A percentile compares a stretch with the other conserved stretches of the same genome.
Conservation (phyloP, 345 rosid species). For the Sisymbrium altissimum region DNA sequence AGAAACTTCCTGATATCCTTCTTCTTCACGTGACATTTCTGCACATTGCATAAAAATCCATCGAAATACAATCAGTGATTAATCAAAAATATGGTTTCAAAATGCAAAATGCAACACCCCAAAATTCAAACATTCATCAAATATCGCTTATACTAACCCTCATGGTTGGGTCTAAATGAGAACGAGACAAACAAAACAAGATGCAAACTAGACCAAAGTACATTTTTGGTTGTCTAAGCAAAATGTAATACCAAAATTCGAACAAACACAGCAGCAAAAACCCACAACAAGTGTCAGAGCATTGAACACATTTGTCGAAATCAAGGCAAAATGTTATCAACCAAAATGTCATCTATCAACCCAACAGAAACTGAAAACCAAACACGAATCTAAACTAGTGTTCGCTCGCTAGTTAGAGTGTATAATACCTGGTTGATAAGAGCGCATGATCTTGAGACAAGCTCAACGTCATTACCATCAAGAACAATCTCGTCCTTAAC, state of each 20-base stretch:
- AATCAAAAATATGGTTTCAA: background rate
- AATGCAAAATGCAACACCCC: background rate
- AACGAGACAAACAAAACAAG: background rate
- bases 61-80: background rate
- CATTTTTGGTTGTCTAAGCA: no score
- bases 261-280: background rate
- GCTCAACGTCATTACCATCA: constrained; percentile 63
- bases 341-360: no score
- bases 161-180: background rate
- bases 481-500: constrained; percentile 60
- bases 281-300: no score
- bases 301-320: no score
- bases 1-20: constrained; percentile 68
- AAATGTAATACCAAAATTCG: background rate
- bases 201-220: background rate
- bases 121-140: background rate
- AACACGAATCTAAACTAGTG: no score
- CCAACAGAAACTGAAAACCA: no score
- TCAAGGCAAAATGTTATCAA: no score
- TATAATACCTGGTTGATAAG: constrained; percentile 54
- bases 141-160: background rate
- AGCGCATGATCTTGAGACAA: constrained; percentile 59
- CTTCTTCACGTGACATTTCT: constrained; percentile 68
- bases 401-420: background rate
- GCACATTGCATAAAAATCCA: background rate